Percentiles rank a stretch among this genome's conserved stretches.
Evolutionary conservation across 2,329 filamentous ascomycete genomes (phyloP).

Genomic region (Verruconis gallopava): DNA sequence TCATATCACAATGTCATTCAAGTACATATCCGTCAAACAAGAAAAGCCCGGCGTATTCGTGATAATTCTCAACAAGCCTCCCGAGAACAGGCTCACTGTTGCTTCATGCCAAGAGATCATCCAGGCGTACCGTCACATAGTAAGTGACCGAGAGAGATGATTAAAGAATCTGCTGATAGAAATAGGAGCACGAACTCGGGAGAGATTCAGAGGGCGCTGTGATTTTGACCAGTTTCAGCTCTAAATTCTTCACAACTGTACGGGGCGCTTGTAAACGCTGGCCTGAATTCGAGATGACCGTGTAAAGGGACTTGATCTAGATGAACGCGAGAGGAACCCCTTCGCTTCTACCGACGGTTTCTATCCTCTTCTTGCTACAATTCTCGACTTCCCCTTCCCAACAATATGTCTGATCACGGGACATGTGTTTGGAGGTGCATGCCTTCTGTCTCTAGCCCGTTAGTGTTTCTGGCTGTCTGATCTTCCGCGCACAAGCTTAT

Average conservation of each 20-base stretch:
- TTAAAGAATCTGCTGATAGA: neutral
- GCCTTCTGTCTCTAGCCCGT: constrained; percentile 34
- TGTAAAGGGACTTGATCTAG: constrained; percentile 28
- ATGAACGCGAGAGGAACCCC: constrained; percentile 34
- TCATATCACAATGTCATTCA: constrained; percentile 17
- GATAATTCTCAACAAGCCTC: constrained; percentile 40
- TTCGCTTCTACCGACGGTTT: constrained; percentile 46
- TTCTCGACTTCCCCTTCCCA: constrained; percentile 36
- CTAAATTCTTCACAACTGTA: neutral
- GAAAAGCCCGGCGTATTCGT: constrained; percentile 32
- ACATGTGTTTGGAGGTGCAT: constrained; percentile 37
- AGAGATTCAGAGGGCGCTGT: neutral
- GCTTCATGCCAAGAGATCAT: constrained; percentile 41
- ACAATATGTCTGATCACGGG: constrained; percentile 36
- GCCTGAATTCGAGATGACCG: too few species aligned
- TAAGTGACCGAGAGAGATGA: neutral
- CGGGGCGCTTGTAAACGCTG: too few species aligned
- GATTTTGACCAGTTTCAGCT: neutral
- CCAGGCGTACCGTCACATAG: neutral
- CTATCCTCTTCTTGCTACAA: constrained; percentile 37
- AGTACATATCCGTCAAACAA: constrained; percentile 32
- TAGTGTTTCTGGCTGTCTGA: neutral
- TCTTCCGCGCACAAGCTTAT: too few species aligned
- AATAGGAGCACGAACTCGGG: neutral
- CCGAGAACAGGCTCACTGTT: constrained; percentile 40